A percentile compares a stretch with the other conserved stretches of the same genome.
phyloP scores from a whole-genome alignment of 2,329 filamentous ascomycete genomes.

The Penicillium verrucosum region DNA sequence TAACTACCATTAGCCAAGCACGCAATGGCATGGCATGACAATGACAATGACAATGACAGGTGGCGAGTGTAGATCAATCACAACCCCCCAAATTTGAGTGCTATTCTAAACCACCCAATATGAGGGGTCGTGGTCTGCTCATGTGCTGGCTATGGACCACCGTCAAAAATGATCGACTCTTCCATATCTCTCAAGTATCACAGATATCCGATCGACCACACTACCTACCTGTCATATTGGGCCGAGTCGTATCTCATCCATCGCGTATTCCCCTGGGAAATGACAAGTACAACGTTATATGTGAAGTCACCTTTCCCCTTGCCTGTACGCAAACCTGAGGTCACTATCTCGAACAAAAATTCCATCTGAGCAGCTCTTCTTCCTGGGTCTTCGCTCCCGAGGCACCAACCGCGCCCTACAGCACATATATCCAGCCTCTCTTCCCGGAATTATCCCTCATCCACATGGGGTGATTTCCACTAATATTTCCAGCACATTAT shows the following conservation, averaged over 20 bases:
- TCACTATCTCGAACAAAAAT: neutral
- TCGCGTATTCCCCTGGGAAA: neutral
- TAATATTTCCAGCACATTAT: neutral
- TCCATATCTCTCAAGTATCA: neutral
- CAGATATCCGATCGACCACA: neutral
- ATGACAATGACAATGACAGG: neutral
- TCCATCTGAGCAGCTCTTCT: neutral
- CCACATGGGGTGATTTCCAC: neutral
- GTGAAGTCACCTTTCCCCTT: neutral
- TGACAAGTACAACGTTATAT: neutral
- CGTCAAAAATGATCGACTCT: neutral
- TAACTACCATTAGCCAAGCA: neutral
- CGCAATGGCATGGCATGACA: neutral
- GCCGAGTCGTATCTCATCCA: neutral
- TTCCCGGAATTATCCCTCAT: neutral
- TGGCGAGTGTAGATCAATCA: constrained; percentile 6
- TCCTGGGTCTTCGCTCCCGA: neutral
- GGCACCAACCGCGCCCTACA: neutral
- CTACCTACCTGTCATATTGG: neutral
- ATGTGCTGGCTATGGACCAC: neutral
- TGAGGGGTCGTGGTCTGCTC: neutral
- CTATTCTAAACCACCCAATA: neutral
- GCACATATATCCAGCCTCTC: neutral
- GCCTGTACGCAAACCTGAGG: neutral
- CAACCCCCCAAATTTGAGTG: neutral